Base-by-base conservation (phyloP, 805 yeast species). In the Hanseniaspora pseudoguilliermondii region DNA sequence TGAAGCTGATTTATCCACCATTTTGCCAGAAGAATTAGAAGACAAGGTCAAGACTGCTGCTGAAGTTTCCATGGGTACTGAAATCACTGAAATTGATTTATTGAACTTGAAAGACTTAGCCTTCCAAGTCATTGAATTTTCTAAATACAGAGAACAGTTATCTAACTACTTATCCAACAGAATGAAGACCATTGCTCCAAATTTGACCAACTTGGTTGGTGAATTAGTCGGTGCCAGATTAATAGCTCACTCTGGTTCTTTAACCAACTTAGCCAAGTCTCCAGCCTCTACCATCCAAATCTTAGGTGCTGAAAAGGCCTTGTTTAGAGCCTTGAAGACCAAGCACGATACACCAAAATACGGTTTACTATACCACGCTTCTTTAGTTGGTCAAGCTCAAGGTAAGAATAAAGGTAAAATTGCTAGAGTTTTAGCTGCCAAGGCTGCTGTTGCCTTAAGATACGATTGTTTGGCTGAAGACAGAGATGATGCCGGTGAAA, bases 111-210 rank as follows among this genome's bases (percentile, higher is more conserved):
- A 79, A 69, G 83, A 89, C 59, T 79, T 93, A 64, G 98, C 98
- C 63, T 93, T 86, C 59, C 97, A 93, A 75, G 91, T 93, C 68
- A 91, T 91, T 63, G 96, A 87, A 71, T 87, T 93, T 70, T 83
- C 97, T 60, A 87, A 88, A 61, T 93, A 93, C 81, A 84, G 98
- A 76, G 97, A 90, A 75, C 95, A 89, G 73, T 77, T 93, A 64
- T 85, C 95, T 58, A 85, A 86, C 75, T 93, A 93, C 71, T 77
- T 93, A 66, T 79, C 86, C 43, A 79, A 95, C 59, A 86, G 97
- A 76, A 93, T 93, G 98, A 89, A 87, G 74, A 97, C 97, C 52
- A 91, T 93, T 75, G 98, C 98, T 60, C 98, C 98, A 69, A 93
- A 93, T 73, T 78, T 91, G 69, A 89, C 97, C 51, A 84, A 93